These are phyloP conservation scores for Fragaria vesca DNA, from an alignment of 306 rosid species.

Conservation along the genomic window DNA sequence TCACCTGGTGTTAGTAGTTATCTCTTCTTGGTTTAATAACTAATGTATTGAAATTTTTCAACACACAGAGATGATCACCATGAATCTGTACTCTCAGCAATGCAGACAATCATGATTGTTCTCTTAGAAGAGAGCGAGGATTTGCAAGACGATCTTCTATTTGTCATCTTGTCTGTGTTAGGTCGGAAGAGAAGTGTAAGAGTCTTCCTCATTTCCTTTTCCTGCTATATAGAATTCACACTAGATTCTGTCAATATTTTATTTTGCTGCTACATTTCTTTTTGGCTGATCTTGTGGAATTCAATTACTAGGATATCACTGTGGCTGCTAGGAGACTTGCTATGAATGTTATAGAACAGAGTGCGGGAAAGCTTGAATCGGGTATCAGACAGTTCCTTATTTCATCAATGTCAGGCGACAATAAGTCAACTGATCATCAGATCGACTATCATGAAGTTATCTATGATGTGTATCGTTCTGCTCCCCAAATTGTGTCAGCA, in stretches of 20 bases:
- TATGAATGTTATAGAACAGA: constrained; percentile 89
- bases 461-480: constrained; percentile 85
- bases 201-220: constrained; percentile 17
- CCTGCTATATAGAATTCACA: constrained; percentile 26
- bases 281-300: constrained; percentile 19
- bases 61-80: constrained; percentile 86
- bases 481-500: constrained; percentile 82
- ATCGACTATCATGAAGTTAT: constrained; percentile 79
- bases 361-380: constrained; percentile 86
- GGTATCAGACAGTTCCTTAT: constrained; percentile 76
- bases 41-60: not conserved
- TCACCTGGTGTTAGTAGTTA: not conserved
- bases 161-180: constrained; percentile 62
- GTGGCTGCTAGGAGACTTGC: constrained; percentile 93
- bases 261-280: constrained; percentile 1
- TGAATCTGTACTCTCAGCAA: constrained; percentile 86
- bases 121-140: constrained; percentile 98
- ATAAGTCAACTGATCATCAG: constrained; percentile 50
- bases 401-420: constrained; percentile 87
- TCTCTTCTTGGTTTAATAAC: not conserved
- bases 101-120: constrained; percentile 91
- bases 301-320: constrained; percentile 65
- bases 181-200: constrained; percentile 82
- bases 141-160: constrained; percentile 64
- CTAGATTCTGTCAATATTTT: not conserved